These are phyloP conservation scores for Stagonosporopsis cucurbitacearum DNA, from an alignment of 2,329 filamentous ascomycete genomes.

Conservation along the genomic window DNA sequence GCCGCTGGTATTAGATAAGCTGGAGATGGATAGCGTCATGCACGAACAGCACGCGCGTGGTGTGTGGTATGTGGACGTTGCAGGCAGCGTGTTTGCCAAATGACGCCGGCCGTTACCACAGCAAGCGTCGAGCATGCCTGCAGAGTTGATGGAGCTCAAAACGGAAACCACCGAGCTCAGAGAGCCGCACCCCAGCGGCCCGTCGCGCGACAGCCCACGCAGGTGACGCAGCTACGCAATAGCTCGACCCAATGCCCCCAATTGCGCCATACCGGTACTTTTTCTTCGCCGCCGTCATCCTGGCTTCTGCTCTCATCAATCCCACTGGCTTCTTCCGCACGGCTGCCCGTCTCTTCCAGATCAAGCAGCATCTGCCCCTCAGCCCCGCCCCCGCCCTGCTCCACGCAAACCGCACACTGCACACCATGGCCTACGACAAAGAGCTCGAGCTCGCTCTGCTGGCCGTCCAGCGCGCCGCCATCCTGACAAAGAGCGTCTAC, in stretches of 20 bases:
- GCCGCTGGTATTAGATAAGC: not conserved
- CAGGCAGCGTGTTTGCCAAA: constrained; percentile 1
- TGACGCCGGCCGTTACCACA: constrained; percentile 21
- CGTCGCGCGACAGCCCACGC: constrained; percentile 18
- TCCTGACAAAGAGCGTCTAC: constrained; percentile 79
- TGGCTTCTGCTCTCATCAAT: constrained; percentile 41
- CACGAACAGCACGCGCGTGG: constrained; percentile 1
- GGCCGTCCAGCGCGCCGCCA: constrained; percentile 81
- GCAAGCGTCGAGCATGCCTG: constrained; percentile 15
- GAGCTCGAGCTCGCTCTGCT: constrained; percentile 86
- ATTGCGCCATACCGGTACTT: constrained; percentile 40
- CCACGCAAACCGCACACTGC: constrained; percentile 23
- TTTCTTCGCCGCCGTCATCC: constrained; percentile 40
- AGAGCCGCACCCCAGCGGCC: not conserved
- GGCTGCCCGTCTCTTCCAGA: constrained; percentile 36
- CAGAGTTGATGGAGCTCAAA: constrained; percentile 21
- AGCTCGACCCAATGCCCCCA: constrained; percentile 28
- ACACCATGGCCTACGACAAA: constrained; percentile 65
- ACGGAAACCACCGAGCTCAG: constrained; percentile 26
- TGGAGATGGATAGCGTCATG: not conserved
- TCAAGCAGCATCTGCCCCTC: constrained; percentile 41
- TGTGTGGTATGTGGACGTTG: not conserved
- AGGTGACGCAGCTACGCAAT: constrained; percentile 2
- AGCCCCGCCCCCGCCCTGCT: constrained; percentile 24
- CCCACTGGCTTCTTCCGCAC: constrained; percentile 39